These are phyloP conservation scores for Lipomyces sp. DNA, from an alignment of 805 yeast genomes.

Conservation along the genomic window DNA sequence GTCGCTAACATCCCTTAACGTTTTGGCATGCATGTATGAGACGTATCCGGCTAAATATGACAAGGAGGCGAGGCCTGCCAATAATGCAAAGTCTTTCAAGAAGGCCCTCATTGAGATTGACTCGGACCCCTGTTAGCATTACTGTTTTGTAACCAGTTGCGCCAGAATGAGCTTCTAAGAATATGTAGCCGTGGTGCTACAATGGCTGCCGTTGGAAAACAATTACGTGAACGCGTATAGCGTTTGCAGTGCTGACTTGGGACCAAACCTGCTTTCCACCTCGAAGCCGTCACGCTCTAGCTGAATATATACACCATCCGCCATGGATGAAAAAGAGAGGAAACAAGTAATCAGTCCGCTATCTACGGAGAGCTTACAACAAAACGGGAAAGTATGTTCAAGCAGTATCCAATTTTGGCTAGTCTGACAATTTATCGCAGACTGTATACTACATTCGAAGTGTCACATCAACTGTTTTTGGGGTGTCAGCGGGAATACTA, in stretches of 20 bases:
- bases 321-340: slow-evolving; percentile 30
- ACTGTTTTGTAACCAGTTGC: neutral
- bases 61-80: slow-evolving; percentile 1
- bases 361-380: slow-evolving; percentile 27
- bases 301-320: neutral
- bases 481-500: slow-evolving; percentile 36
- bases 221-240: no score
- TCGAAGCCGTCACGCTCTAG: neutral
- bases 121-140: neutral
- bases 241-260: neutral
- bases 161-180: no score
- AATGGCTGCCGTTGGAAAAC: no score
- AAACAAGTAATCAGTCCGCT: slow-evolving; percentile 25
- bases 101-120: neutral
- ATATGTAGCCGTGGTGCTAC: no score
- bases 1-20: neutral
- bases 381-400: slow-evolving; percentile 28
- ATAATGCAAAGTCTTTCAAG: neutral
- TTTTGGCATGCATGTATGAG: neutral
- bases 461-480: slow-evolving; percentile 34
- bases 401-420: neutral
- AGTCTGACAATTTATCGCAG: slow-evolving; percentile 13
- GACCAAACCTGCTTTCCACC: neutral
- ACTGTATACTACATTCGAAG: slow-evolving; percentile 33
- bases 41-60: slow-evolving; percentile 1